Evolutionary conservation across 257 asterid species (phyloP), one percentile per base, ranked within the genome.

Genomic region (Solanum dulcamara): DNA sequence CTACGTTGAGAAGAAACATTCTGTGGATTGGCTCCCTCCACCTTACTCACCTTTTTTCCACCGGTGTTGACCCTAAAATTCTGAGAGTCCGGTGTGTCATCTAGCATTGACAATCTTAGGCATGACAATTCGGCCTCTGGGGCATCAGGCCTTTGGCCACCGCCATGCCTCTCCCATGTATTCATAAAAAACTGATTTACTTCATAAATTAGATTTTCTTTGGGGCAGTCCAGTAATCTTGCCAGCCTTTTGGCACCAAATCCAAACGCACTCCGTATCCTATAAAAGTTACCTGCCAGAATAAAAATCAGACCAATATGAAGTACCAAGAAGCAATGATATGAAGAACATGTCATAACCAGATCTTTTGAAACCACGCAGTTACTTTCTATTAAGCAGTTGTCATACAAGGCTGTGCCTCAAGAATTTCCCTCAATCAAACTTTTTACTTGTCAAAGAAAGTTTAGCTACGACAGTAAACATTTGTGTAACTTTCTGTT

Each of bases 241-340:
- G 95, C 93, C 85, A 96, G 90, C 86, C 91, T 93, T 90, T 92
- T 93, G 86, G 99, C 99, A 83, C 99, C 99, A 88, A 94, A 96
- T 70, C 94, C 93, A 86, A 96, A 94, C 60, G 99, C 99, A 90
- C 99, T 96, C 82, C 98, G 95, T 85, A 96, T 93, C 77, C 99
- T 91, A 71, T 89, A 94, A 88, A 94, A 96, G 86, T 96, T 96
- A 81, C 98, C 99, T 96, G 94, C 50, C 72, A 84, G 86, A 67
- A 87, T 32, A 89, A 75, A 59, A 37, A 83, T 26, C 53, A 59
- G 60, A 62, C 66, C 40, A 9, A 48, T 37, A 67, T 84, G 81
- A 84, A 84, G 35, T 75, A 50, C 33, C 48, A 68, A 10, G 38
- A 24, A 66, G 38, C 42, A 68, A 66, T 33, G 48, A 83, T 62